Base-by-base conservation (phyloP, 1,284 basidiomycete species). In the Mixia osmundae region DNA sequence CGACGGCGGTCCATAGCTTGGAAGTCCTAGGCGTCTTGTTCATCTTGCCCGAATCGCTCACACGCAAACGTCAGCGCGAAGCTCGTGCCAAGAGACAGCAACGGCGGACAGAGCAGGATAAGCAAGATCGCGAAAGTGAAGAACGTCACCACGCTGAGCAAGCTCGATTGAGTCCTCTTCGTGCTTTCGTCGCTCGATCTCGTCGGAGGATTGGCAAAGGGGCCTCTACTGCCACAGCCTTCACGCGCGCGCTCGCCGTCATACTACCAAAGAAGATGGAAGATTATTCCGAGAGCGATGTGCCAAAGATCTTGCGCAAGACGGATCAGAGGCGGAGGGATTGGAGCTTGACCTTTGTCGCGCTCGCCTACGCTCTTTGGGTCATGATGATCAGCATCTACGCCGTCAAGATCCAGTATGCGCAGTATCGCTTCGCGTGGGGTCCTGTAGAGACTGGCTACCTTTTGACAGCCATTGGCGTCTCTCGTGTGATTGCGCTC, bases 391-490 rank as follows among this genome's bases (percentile, higher is more conserved):
- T 46, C 8, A 33, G 24, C 21, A 33, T 42, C 2, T 28, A 36
- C 12, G 29, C 38, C n/a, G 23, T 29, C 11, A 39, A 28, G 25
- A 38, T 29, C 25, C 32, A 25, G 9, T 33, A 19, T 12, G 21
- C 20, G 10, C 25, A 40, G 10, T 25, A 21, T 14, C 21, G 16
- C 19, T 25, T 35, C 40, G 14, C 24, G 11, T 28, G 27, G 9
- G 4, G 33, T 16, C n/a, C 21, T 19, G 27, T 37, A 11, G 46
- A 44, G 29, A 42, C 43, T 25, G 48, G 48, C 19, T 40, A 40
- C 33, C 43, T 37, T 30, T 40, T 50, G n/a, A 40, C 39, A 1
- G 43, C 37, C 30, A 34, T 46, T 27, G 48, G 47, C 14, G 19
- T 36, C 33, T 28, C 35, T 9, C 40, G 48, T 9, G 44, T 50